Evolutionary conservation across 2,329 filamentous ascomycete genomes (phyloP), one percentile per base, ranked within the genome.

Genomic region (Grosmannia serpens): DNA sequence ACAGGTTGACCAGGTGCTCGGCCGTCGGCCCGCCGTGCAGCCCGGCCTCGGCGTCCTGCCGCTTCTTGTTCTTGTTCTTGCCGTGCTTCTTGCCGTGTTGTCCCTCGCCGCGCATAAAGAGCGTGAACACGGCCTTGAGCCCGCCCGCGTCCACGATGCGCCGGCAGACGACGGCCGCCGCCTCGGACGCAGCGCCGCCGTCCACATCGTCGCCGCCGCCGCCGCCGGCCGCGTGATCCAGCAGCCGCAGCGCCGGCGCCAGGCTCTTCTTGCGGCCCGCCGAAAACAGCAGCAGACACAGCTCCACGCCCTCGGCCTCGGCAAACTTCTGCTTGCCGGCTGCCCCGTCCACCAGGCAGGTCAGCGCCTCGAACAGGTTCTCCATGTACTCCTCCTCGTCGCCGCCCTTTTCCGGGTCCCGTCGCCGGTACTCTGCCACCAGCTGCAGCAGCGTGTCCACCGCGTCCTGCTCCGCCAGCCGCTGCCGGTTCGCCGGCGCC

Each of bases 301-400:
- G 80, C 69, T 99, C 94, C 13, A 96, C 81, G 44, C 94, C 94
- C 73, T 99, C 94, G 1, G 89, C 91, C 64, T 94, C 88, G 38
- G 96, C 69, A 62, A 97, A 94, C 60, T 89, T 89, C 11, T 73
- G 67, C 70, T 96, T 96, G 7, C 91, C 91, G 5, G 49, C 27
- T 9, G 26, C 27, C 13, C 90, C 87, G 65, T 95, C 88, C 0
- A 86, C 87, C 1, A 95, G 74, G 64, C 88, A 95, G 1, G 89
- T 88, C 22, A 97, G 70, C 1, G 86, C 83, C 67, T 96, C 91
- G 69, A 99, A 99, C 0, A 96, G 69, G 64, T 99, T 96, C 71
- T 95, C 90, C 68, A 95, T 88, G 69, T 89, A 96, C 73, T 99
- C 94, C 68, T 96, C 91, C 70, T 97, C 94, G 55, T 94, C 86